phyloP scores from a whole-genome alignment of 805 yeast species.

The Jamesozyma jinghongensis region DNA sequence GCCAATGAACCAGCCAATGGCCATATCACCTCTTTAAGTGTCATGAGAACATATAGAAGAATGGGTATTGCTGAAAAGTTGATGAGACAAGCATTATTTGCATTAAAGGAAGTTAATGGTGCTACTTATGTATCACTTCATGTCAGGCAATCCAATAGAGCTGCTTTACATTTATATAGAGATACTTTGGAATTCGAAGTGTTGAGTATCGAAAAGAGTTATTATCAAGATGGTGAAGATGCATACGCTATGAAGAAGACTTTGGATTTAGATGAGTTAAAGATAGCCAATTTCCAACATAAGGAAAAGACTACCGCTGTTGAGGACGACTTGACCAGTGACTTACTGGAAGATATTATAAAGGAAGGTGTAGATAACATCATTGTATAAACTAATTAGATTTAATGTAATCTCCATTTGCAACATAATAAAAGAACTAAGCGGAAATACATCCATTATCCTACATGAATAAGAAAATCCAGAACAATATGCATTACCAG shows the following conservation, averaged over 20 bases:
- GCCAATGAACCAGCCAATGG: constrained; percentile 76
- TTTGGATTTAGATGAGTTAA: constrained; percentile 48
- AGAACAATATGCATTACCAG: too few species aligned
- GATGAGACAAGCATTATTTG: constrained; percentile 76
- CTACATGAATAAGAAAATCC: background rate
- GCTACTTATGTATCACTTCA: constrained; percentile 84
- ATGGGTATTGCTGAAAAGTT: constrained; percentile 89
- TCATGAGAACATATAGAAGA: constrained; percentile 90
- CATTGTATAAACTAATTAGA: constrained; percentile 7
- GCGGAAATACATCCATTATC: too few species aligned
- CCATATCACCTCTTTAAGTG: constrained; percentile 88
- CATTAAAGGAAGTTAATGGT: constrained; percentile 70
- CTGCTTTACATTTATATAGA: constrained; percentile 85
- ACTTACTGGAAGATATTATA: constrained; percentile 34
- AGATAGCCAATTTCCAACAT: constrained; percentile 49
- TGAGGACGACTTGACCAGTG: constrained; percentile 49
- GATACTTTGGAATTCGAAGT: constrained; percentile 81
- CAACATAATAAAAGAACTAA: too few species aligned
- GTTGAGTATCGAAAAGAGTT: constrained; percentile 70
- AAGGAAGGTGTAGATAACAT: constrained; percentile 17
- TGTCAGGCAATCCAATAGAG: constrained; percentile 86
- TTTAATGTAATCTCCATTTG: background rate
- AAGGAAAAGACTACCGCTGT: constrained; percentile 8
- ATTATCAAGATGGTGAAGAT: constrained; percentile 95
- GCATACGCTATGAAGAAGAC: constrained; percentile 89